Percentiles rank a stretch among this genome's conserved stretches.
These are phyloP conservation scores for Calonectria multiphialidica DNA, from an alignment of 2,329 filamentous ascomycete species.

Conservation along the genomic window DNA sequence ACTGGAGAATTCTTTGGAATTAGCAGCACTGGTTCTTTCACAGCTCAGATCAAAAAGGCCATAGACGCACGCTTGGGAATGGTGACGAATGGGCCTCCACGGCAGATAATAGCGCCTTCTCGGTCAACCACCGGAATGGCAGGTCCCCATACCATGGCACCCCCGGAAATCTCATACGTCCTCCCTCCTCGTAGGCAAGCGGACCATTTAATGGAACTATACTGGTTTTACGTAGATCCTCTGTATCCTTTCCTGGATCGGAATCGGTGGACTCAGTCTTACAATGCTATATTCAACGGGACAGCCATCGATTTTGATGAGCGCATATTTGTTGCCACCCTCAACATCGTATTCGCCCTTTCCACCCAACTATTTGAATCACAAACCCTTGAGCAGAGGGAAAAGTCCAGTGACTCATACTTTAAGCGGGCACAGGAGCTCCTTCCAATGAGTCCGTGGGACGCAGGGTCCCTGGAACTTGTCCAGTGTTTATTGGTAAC, in stretches of 20 bases:
- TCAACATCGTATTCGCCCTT: constrained; percentile 61
- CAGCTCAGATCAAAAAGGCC: constrained; percentile 58
- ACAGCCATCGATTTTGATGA: constrained; percentile 52
- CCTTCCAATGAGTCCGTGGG: constrained; percentile 56
- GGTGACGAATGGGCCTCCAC: not conserved
- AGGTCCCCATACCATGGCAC: not conserved
- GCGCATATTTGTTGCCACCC: constrained; percentile 55
- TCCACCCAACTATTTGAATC: constrained; percentile 58
- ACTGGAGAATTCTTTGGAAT: constrained; percentile 60
- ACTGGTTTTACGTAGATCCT: constrained; percentile 60
- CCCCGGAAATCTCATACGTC: constrained; percentile 49
- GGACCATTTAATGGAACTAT: constrained; percentile 57
- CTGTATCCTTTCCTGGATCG: constrained; percentile 60
- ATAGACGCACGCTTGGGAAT: constrained; percentile 50
- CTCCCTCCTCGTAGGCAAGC: constrained; percentile 59
- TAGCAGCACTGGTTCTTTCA: constrained; percentile 61
- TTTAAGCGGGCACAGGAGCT: constrained; percentile 57
- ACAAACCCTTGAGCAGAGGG: constrained; percentile 52
- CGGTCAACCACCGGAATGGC: not conserved
- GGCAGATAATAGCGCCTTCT: not conserved
- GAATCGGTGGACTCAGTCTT: constrained; percentile 50
- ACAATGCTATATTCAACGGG: constrained; percentile 55
- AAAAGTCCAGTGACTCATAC: constrained; percentile 54
- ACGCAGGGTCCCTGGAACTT: constrained; percentile 55
- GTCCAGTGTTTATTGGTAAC: constrained; percentile 62